Evolutionary conservation across 1,284 basidiomycete species (phyloP).

Genomic region (Tylopilus orsonianus): DNA sequence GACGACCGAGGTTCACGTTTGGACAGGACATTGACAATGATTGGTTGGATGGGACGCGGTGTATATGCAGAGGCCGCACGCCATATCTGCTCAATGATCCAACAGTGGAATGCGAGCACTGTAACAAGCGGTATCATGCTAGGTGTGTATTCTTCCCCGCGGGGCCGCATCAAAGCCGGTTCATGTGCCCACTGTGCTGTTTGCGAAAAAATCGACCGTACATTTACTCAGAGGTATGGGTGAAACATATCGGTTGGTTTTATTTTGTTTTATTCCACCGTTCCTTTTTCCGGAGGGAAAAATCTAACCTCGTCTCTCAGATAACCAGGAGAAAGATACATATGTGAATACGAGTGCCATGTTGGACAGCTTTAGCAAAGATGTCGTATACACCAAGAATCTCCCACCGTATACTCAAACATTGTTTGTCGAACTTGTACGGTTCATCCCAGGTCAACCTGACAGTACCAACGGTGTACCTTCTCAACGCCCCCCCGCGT

Average conservation of each 20-base stretch:
- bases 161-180: conserved; percentile 40
- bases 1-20: conserved; percentile 70
- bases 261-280: background rate
- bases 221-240: conserved; percentile 70
- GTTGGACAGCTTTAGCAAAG: conserved; percentile 70
- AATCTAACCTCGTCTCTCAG: conserved; percentile 30
- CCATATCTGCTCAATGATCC: conserved; percentile 57
- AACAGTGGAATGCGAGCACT: conserved; percentile 64
- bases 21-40: conserved; percentile 73
- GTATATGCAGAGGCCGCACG: conserved; percentile 74
- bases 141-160: conserved; percentile 72
- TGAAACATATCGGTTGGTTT: conserved; percentile 60
- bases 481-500: conserved; percentile 24
- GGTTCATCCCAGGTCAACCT: conserved; percentile 54
- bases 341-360: conserved; percentile 73
- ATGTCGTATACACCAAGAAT: conserved; percentile 66
- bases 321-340: conserved; percentile 47
- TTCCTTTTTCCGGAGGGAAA: background rate
- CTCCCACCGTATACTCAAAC: conserved; percentile 62
- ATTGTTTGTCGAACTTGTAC: conserved; percentile 71
- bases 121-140: conserved; percentile 66
- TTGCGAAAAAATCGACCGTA: conserved; percentile 68
- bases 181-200: conserved; percentile 72
- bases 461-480: conserved; percentile 36
- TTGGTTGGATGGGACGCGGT: conserved; percentile 73